phyloP scores from a whole-genome alignment of 805 yeast species.

The Kuraishia hungarica region DNA sequence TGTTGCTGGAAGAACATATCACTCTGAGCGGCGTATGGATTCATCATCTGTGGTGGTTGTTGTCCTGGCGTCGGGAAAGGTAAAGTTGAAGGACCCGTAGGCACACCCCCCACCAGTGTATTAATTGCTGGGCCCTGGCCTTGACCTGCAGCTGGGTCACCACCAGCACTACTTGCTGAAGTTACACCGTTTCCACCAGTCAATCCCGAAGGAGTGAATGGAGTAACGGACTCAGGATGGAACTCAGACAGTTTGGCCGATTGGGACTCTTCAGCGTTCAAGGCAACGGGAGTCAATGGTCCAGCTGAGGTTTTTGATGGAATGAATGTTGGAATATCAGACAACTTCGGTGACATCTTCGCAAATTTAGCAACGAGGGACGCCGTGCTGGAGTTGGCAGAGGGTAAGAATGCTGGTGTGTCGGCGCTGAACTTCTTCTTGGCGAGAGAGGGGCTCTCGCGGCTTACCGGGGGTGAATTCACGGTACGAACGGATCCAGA shows the following conservation, averaged over 20 bases:
- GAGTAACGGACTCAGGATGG: neutral
- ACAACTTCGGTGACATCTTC: slow-evolving; percentile 38
- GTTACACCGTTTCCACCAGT: slow-evolving; percentile 11
- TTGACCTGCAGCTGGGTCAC: slow-evolving; percentile 2
- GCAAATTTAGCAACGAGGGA: slow-evolving; percentile 28
- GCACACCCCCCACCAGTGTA: neutral
- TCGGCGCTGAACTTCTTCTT: slow-evolving; percentile 46
- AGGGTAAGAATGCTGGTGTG: slow-evolving; percentile 46
- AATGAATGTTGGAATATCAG: slow-evolving; percentile 39
- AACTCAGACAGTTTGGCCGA: neutral
- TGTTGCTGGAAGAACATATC: slow-evolving; percentile 24
- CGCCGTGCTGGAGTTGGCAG: slow-evolving; percentile 8
- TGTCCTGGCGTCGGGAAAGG: neutral
- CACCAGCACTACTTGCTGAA: slow-evolving; percentile 16
- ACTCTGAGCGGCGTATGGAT: slow-evolving; percentile 8
- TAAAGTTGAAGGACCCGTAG: slow-evolving; percentile 4
- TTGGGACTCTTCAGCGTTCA: neutral
- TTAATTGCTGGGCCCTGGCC: neutral
- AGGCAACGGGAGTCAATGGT: neutral
- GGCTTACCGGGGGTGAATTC: slow-evolving; percentile 2
- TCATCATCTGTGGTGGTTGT: neutral
- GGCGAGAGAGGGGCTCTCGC: slow-evolving; percentile 7
- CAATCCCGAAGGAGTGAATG: neutral
- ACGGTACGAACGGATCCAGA: neutral
- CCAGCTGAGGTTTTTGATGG: slow-evolving; percentile 23